Conservation (phyloP, 768 basidiomycete species). For the Naematelia encephala region DNA sequence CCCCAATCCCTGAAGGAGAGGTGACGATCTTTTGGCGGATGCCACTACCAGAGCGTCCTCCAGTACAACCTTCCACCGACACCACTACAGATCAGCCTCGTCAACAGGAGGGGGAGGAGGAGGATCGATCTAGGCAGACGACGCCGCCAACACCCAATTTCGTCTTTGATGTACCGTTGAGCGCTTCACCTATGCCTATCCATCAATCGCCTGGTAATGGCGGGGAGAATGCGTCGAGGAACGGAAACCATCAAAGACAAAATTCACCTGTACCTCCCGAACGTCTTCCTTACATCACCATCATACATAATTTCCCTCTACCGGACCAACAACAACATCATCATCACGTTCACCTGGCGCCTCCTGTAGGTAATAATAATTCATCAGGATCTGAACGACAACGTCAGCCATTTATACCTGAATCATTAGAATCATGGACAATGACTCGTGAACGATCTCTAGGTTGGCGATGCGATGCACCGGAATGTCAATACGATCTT, state of each 20-base stretch:
- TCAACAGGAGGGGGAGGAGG: background rate
- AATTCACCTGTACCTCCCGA: background rate
- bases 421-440: constrained; percentile 34
- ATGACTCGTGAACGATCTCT: constrained; percentile 24
- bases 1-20: background rate
- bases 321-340: constrained; percentile 13
- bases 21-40: background rate
- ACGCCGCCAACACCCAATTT: background rate
- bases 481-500: constrained; percentile 16
- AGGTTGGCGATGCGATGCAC: constrained; percentile 42
- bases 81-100: background rate
- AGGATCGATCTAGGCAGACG: background rate
- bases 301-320: constrained; percentile 11
- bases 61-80: background rate
- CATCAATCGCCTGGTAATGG: background rate
- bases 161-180: background rate
- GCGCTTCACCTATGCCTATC: constrained; percentile 3
- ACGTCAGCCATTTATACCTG: constrained; percentile 15
- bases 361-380: constrained; percentile 1
- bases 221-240: background rate
- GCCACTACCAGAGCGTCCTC: background rate
- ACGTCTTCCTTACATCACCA: constrained; percentile 10
- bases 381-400: constrained; percentile 1
- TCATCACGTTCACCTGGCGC: constrained; percentile 3
- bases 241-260: background rate